phyloP scores from a whole-genome alignment of 2,329 filamentous ascomycete genomes.

The Fusarium denticulatum region DNA sequence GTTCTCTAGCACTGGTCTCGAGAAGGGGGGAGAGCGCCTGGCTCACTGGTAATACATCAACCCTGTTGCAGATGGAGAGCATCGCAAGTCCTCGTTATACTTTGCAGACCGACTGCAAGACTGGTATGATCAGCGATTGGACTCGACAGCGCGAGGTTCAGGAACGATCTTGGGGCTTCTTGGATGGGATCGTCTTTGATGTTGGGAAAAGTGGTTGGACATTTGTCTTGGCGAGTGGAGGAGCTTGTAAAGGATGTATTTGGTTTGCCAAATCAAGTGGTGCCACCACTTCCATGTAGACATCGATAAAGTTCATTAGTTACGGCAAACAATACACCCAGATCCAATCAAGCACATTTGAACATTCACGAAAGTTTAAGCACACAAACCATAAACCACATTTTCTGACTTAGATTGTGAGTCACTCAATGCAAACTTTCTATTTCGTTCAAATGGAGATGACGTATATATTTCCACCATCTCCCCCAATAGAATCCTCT shows the following conservation, averaged over 20 bases:
- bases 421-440: background rate
- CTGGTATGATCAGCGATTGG: no score
- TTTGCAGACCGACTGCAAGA: no score
- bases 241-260: background rate
- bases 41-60: background rate
- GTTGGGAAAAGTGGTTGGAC: background rate
- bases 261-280: background rate
- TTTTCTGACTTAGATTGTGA: no score
- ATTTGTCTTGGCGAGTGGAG: background rate
- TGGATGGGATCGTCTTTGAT: background rate
- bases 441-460: background rate
- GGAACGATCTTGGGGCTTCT: background rate
- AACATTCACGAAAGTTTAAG: background rate
- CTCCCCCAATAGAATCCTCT: no score
- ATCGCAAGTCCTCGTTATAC: background rate
- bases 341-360: background rate
- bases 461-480: background rate
- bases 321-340: background rate
- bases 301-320: background rate
- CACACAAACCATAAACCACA: background rate
- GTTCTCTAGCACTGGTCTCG: background rate
- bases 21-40: background rate
- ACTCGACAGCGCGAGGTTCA: background rate
- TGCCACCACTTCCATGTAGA: background rate
- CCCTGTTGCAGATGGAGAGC: background rate